These are phyloP conservation scores for Phaeotremella fagi DNA, from an alignment of 768 basidiomycete genomes.

Conservation along the genomic window DNA sequence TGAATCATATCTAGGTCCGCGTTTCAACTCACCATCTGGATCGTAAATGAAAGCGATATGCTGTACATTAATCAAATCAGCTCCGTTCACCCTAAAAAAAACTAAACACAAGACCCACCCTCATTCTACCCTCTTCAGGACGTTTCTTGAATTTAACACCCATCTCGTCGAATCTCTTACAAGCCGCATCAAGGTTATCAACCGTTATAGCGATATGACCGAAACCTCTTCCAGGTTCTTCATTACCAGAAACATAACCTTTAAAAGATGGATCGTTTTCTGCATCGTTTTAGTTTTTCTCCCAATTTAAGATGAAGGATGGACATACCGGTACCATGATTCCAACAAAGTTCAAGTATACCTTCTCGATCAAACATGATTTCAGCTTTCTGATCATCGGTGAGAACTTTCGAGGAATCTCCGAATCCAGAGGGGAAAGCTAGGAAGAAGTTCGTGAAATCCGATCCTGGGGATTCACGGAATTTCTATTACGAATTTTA, in stretches of 20 bases:
- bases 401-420: slow-evolving; percentile 55
- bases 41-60: slow-evolving; percentile 45
- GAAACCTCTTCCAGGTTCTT: slow-evolving; percentile 70
- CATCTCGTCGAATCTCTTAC: slow-evolving; percentile 71
- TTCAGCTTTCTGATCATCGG: slow-evolving; percentile 55
- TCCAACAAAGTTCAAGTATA: slow-evolving; percentile 48
- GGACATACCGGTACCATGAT: slow-evolving; percentile 36
- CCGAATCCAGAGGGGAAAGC: slow-evolving; percentile 54
- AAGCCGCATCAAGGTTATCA: slow-evolving; percentile 74
- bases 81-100: background rate
- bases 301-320: background rate
- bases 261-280: slow-evolving; percentile 71
- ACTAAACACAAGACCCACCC: slow-evolving; percentile 25
- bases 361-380: slow-evolving; percentile 62
- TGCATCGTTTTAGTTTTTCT: slow-evolving; percentile 72
- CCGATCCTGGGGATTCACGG: slow-evolving; percentile 24
- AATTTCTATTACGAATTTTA: slow-evolving; percentile 25
- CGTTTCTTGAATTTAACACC: slow-evolving; percentile 84
- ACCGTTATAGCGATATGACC: slow-evolving; percentile 87
- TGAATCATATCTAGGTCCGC: background rate
- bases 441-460: slow-evolving; percentile 70
- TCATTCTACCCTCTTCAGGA: slow-evolving; percentile 80
- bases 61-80: slow-evolving; percentile 6
- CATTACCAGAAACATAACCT: slow-evolving; percentile 82
- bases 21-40: slow-evolving; percentile 28